phyloP scores from a whole-genome alignment of 176 grass and related monocot species.

The Puya raimondii region DNA sequence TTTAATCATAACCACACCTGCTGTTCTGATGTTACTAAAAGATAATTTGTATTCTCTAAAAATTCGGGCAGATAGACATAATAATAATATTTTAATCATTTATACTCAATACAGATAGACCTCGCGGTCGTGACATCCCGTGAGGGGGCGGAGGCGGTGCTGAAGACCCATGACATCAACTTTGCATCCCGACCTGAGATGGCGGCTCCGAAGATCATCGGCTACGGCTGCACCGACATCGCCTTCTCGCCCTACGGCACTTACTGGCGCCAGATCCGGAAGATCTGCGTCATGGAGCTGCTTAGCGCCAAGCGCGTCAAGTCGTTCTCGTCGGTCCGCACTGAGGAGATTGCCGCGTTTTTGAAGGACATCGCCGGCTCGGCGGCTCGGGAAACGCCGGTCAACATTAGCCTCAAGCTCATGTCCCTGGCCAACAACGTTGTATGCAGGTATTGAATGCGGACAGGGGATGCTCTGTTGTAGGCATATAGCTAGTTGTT shows the following conservation, averaged over 20 bases:
- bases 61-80: too few species aligned
- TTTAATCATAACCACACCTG: too few species aligned
- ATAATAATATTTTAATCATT: too few species aligned
- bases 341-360: slow-evolving; percentile 33
- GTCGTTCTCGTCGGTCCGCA: slow-evolving; percentile 35
- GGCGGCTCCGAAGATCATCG: slow-evolving; percentile 28
- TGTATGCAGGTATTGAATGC: too few species aligned
- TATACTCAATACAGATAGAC: too few species aligned
- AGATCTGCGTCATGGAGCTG: slow-evolving; percentile 43
- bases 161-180: slow-evolving; percentile 42
- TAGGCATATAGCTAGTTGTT: too few species aligned
- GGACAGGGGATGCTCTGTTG: too few species aligned
- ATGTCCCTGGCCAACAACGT: too few species aligned
- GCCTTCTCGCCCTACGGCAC: slow-evolving; percentile 52
- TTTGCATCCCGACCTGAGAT: slow-evolving; percentile 41
- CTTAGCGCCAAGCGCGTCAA: slow-evolving; percentile 38
- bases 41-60: too few species aligned
- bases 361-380: neutral
- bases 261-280: slow-evolving; percentile 58
- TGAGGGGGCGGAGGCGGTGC: slow-evolving; percentile 39
- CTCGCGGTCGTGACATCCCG: slow-evolving; percentile 37
- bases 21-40: too few species aligned
- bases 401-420: slow-evolving; percentile 41
- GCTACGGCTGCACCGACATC: slow-evolving; percentile 32
- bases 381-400: neutral